A percentile compares a stretch with the other conserved stretches of the same genome.
These are phyloP conservation scores for Gaillardinia entomophila DNA, from an alignment of 805 yeast species.

Conservation along the genomic window DNA sequence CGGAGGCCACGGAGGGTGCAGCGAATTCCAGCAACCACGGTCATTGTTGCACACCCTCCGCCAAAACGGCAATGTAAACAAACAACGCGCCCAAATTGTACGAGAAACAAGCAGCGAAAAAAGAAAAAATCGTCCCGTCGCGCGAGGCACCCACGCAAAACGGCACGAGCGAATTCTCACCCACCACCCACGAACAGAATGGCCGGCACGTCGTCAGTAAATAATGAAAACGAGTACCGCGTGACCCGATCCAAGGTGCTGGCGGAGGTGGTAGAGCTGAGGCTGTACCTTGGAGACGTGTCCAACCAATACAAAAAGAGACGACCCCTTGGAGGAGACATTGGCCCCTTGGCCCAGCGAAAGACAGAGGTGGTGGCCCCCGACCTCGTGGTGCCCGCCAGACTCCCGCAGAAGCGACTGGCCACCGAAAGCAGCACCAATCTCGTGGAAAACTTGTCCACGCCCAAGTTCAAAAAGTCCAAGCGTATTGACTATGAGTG, in stretches of 20 bases:
- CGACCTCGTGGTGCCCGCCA: slow-evolving; percentile 16
- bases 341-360: slow-evolving; percentile 22
- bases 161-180: no score
- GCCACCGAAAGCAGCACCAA: slow-evolving; percentile 53
- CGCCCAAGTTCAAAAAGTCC: slow-evolving; percentile 28
- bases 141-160: no score
- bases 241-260: slow-evolving; percentile 25
- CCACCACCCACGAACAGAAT: slow-evolving; percentile 1
- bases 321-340: slow-evolving; percentile 31
- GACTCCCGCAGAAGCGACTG: slow-evolving; percentile 45
- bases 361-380: slow-evolving; percentile 1
- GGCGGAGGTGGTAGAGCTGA: slow-evolving; percentile 1
- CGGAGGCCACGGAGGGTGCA: no score
- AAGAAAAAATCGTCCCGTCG: background rate
- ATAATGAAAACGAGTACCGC: slow-evolving; percentile 37
- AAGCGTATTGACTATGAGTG: slow-evolving; percentile 44
- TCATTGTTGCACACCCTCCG: no score
- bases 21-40: no score
- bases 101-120: background rate
- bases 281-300: slow-evolving; percentile 33
- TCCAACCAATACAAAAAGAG: slow-evolving; percentile 32
- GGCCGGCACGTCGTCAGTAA: slow-evolving; percentile 13
- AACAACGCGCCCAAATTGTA: background rate
- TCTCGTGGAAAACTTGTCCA: slow-evolving; percentile 27
- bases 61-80: no score